These are phyloP conservation scores for Citeromyces matritensis DNA, from an alignment of 805 yeast genomes.

Conservation along the genomic window DNA sequence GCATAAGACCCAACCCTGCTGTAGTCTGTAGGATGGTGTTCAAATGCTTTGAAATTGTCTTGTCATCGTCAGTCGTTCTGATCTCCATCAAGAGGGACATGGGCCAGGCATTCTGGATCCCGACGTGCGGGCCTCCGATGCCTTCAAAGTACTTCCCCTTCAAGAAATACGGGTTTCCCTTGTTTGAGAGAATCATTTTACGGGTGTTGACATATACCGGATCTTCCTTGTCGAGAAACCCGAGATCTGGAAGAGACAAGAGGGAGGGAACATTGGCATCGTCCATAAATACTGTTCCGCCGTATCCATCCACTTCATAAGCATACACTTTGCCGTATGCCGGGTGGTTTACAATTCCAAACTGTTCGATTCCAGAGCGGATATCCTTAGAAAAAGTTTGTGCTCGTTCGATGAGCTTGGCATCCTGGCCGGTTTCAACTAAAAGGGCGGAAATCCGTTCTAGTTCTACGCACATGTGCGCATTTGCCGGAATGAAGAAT, in stretches of 20 bases:
- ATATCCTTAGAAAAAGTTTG: slow-evolving; percentile 24
- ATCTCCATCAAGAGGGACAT: slow-evolving; percentile 69
- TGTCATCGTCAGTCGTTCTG: slow-evolving; percentile 59
- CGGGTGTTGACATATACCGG: slow-evolving; percentile 65
- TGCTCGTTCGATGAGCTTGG: slow-evolving; percentile 12
- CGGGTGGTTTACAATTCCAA: slow-evolving; percentile 58
- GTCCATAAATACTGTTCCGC: slow-evolving; percentile 63
- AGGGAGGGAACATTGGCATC: slow-evolving; percentile 85
- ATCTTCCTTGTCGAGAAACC: slow-evolving; percentile 36
- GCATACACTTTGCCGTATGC: slow-evolving; percentile 68
- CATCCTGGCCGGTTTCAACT: slow-evolving; percentile 3
- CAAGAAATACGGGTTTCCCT: slow-evolving; percentile 69
- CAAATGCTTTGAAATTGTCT: slow-evolving; percentile 41
- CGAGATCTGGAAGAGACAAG: slow-evolving; percentile 67
- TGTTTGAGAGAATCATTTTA: slow-evolving; percentile 49
- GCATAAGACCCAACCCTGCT: slow-evolving; percentile 67
- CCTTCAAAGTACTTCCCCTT: slow-evolving; percentile 54
- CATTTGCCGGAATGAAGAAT: slow-evolving; percentile 76
- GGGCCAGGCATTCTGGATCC: slow-evolving; percentile 77
- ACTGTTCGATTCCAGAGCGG: slow-evolving; percentile 37
- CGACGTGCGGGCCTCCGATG: slow-evolving; percentile 86
- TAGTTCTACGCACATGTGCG: slow-evolving; percentile 56
- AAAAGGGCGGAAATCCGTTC: slow-evolving; percentile 17
- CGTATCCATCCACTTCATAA: slow-evolving; percentile 81
- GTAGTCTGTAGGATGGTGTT: slow-evolving; percentile 42